Base-by-base conservation (phyloP, 2,329 filamentous ascomycete genomes). In the Chaetothyriales sp. region DNA sequence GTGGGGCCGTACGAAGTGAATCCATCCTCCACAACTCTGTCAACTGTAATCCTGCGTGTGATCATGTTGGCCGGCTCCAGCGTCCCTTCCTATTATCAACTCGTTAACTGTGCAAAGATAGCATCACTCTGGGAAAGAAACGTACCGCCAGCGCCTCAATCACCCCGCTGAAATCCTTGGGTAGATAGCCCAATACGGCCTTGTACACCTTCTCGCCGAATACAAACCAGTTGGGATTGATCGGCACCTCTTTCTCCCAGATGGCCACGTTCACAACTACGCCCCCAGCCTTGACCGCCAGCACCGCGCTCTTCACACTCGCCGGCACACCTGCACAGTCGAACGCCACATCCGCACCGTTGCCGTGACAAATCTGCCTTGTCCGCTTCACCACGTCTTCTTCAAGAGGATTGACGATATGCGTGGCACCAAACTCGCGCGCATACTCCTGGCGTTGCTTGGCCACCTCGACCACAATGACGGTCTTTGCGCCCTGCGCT, bases 191-290 rank as follows among this genome's bases (percentile, higher is more conserved):
- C 10, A 76, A 60, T 3, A 65, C 63, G 20, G 73, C 73, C 6
- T 71, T 67, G 58, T 77, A 77, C 37, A 66, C 71, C 29, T 75
- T 73, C 61, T 81, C 77, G 5, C 69, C 69, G 49, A 75, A 73
- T 4, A 78, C 70, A 28, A 80, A 58, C 58, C 73, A 70, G 56
- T 78, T 80, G 1, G 76, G 72, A 29, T 75, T 67, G 49, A 82
- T 73, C 0, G 70, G 69, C 3, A 79, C 70, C 5, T 68, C 67
- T 50, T 72, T 77, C 60, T 81, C 78, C 77, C 78, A 83, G 2
- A 83, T 77, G 0, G 80, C 78, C n/a, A 83, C 73, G 54, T 83
- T 83, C 1, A 83, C 72, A 0, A 84, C 70, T 0, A 76, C 77
- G 0, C 80, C 81, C 37, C 75, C 69, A 0, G 72, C 69, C 47